Base-by-base conservation (phyloP, 331 rosid species). In the Stylosanthes scabra region DNA sequence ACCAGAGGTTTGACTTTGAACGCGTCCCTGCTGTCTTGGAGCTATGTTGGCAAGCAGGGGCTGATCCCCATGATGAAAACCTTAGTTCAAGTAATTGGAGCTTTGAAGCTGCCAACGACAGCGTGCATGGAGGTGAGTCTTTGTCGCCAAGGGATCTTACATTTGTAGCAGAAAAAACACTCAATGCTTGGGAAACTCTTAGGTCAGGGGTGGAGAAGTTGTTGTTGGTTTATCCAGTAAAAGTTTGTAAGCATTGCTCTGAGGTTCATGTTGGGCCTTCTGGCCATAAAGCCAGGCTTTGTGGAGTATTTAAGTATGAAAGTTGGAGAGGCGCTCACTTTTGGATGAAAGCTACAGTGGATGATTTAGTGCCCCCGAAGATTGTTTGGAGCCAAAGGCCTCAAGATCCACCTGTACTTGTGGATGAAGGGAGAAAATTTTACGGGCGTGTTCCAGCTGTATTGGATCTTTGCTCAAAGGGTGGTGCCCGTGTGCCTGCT, bases 11-110 rank as follows among this genome's bases (percentile, higher is more conserved):
- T 74, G 96, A 90, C 84, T 83, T 81, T 72, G 96, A 90, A 31
- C 92, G 97, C 47, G 83, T 95, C 74, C 89, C 99, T 59, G 97
- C 97, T 37, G 93, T 90, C 41, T 85, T 86, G 1, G 97, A 92
- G 87, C 77, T 95, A 62, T 92, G 97, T 81, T 83, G 89, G 92
- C 99, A 94, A 78, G 99, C 97, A 52, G 97, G 97, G 59, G 97
- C 74, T 46, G 76, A 76, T 79, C 81, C 86, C 27, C 15, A 70
- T 40, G 71, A 73, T 58, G 84, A 77, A 68, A 70, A 63, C 46
- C 58, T 70, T 28, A 27, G 62, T 60, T 66, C 88, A n/a, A 64
- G 74, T 68, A 77, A 80, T 79, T 62, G 72, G 76, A 68, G 82
- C 66, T 20, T 66, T 10, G 86, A 87, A 42, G 66, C 40, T 74